Evolutionary conservation across 2,329 filamentous ascomycete species (phyloP).

Genomic region (Talaromyces amestolkiae): DNA sequence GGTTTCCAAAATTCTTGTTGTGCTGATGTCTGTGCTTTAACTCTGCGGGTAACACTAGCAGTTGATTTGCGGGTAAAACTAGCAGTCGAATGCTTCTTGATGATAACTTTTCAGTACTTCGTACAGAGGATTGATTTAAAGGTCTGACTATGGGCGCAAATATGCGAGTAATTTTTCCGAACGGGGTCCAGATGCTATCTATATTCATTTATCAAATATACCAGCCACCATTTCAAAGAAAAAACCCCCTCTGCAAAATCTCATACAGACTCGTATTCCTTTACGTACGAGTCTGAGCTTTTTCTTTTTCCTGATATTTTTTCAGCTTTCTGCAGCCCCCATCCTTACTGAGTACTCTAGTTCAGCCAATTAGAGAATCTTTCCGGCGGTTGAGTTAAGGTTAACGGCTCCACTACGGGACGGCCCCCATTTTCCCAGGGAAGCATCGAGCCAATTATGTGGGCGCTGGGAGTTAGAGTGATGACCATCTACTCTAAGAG

Average conservation of each 20-base stretch:
- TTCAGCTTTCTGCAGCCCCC: not conserved
- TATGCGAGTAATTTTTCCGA: not conserved
- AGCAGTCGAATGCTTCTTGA: not conserved
- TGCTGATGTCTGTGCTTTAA: not conserved
- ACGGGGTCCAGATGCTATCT: not conserved
- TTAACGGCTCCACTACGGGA: not conserved
- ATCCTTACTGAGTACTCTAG: not conserved
- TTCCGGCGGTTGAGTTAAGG: not conserved
- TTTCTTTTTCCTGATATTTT: not conserved
- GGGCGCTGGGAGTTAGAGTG: not conserved
- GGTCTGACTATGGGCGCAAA: not conserved
- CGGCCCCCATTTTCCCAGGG: not conserved
- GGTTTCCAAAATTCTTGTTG: too few species aligned
- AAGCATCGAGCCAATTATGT: not conserved
- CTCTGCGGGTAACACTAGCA: not conserved
- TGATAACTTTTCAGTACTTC: not conserved
- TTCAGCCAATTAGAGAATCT: not conserved
- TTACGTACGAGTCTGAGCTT: not conserved
- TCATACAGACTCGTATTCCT: not conserved
- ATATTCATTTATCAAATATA: not conserved
- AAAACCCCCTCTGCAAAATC: not conserved
- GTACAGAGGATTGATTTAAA: not conserved
- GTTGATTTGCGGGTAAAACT: not conserved
- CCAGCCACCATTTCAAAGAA: not conserved
- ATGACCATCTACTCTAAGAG: not conserved